Percentiles rank a stretch among this genome's conserved stretches.
Conservation (phyloP, 345 rosid genomes). For the Combretum micranthum region DNA sequence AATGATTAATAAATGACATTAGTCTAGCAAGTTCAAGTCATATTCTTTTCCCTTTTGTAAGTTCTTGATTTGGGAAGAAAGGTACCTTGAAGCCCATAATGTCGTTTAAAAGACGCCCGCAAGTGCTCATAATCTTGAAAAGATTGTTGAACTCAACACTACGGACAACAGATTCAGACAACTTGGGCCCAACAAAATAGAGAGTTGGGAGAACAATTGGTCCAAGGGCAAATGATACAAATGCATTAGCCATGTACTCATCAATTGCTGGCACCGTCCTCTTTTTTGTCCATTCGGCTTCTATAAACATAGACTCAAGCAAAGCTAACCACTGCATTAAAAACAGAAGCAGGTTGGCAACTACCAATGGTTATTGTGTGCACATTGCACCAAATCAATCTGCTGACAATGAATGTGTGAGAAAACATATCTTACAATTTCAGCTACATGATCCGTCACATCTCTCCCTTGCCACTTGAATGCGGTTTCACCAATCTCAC, state of each 20-base stretch:
- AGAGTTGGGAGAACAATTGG: conserved; percentile 76
- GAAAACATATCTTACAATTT: conserved; percentile 36
- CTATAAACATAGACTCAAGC: conserved; percentile 57
- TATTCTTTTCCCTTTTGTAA: neutral
- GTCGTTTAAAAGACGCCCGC: conserved; percentile 86
- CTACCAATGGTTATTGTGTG: too few species aligned
- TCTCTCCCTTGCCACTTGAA: conserved; percentile 52
- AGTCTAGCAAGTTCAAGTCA: neutral
- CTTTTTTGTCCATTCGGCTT: conserved; percentile 50
- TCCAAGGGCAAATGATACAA: conserved; percentile 70
- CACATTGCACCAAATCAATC: neutral
- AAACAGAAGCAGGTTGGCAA: neutral
- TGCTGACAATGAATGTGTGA: neutral
- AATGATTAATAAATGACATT: too few species aligned
- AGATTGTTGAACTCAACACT: conserved; percentile 35
- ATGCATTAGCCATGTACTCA: conserved; percentile 64
- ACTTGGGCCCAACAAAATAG: conserved; percentile 65
- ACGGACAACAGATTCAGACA: conserved; percentile 35
- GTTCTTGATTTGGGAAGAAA: neutral
- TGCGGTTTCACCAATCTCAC: conserved; percentile 67
- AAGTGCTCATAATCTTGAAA: conserved; percentile 53
- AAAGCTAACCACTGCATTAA: conserved; percentile 73
- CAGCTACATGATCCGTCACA: conserved; percentile 40
- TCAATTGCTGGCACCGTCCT: conserved; percentile 51
- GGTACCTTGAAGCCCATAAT: conserved; percentile 57